Conservation (phyloP, 73 alveolate species). For the Stentor coeruleus region DNA sequence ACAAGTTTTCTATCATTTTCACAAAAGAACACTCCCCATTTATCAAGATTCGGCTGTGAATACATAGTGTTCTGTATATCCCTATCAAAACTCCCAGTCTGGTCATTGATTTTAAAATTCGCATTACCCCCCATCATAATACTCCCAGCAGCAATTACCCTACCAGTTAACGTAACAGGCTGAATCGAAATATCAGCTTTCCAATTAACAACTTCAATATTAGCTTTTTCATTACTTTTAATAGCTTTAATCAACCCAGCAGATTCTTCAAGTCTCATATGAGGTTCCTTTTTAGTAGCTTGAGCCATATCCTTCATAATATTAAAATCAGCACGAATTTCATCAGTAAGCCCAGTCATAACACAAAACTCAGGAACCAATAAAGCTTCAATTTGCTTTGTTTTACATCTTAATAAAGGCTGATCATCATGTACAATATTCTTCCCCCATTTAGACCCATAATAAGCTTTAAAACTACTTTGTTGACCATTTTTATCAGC, state of each 20-base stretch:
- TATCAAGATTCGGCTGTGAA: neutral
- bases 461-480: conserved; percentile 56
- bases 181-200: conserved; percentile 57
- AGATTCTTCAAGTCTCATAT: conserved; percentile 75
- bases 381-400: conserved; percentile 25
- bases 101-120: no score
- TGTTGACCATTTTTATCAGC: conserved; percentile 38
- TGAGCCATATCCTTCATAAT: conserved; percentile 81
- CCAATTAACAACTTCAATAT: conserved; percentile 71
- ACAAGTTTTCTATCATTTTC: neutral
- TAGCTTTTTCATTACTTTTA: conserved; percentile 50
- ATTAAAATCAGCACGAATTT: conserved; percentile 77
- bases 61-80: neutral
- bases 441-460: conserved; percentile 48
- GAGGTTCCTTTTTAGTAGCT: conserved; percentile 75
- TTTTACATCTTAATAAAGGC: conserved; percentile 56
- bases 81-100: conserved; percentile 25
- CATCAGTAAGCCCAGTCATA: conserved; percentile 91
- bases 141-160: neutral
- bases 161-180: conserved; percentile 53
- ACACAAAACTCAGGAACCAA: conserved; percentile 72
- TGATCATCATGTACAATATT: conserved; percentile 46
- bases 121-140: no score
- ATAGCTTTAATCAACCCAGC: conserved; percentile 61
- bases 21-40: neutral